phyloP scores from a whole-genome alignment of 768 basidiomycete species.

The Suillus weaverae region DNA sequence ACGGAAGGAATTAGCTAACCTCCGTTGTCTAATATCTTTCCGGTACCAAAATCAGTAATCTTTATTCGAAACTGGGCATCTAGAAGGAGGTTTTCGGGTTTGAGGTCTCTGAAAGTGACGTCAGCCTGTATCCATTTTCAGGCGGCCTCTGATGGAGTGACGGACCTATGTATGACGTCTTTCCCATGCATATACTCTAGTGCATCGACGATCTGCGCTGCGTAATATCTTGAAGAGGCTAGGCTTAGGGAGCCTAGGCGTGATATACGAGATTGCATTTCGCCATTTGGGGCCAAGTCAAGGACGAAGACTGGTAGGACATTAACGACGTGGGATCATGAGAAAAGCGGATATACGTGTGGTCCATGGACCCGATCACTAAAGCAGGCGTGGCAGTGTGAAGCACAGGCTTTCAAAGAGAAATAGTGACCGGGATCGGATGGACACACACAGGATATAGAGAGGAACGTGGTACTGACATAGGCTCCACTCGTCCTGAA shows the following conservation, averaged over 20 bases:
- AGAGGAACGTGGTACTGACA: slow-evolving; percentile 38
- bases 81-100: slow-evolving; percentile 89
- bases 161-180: slow-evolving; percentile 83
- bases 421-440: slow-evolving; percentile 3
- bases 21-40: slow-evolving; percentile 64
- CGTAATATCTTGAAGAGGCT: slow-evolving; percentile 76
- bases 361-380: not conserved
- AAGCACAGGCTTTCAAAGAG: not conserved
- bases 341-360: not conserved
- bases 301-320: slow-evolving; percentile 66
- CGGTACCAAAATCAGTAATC: slow-evolving; percentile 97
- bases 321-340: slow-evolving; percentile 10
- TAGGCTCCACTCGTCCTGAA: slow-evolving; percentile 81
- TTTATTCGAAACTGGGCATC: slow-evolving; percentile 85
- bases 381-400: not conserved
- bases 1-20: slow-evolving; percentile 38
- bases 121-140: not conserved
- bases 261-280: slow-evolving; percentile 70
- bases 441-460: not conserved
- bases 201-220: slow-evolving; percentile 88
- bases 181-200: slow-evolving; percentile 88
- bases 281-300: slow-evolving; percentile 75
- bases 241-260: slow-evolving; percentile 85
- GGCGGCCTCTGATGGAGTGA: slow-evolving; percentile 1
- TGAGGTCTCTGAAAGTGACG: slow-evolving; percentile 55